Percentiles rank a stretch among this genome's conserved stretches.
These are phyloP conservation scores for Naganishia liquefaciens DNA, from an alignment of 1,284 basidiomycete species.

Conservation along the genomic window DNA sequence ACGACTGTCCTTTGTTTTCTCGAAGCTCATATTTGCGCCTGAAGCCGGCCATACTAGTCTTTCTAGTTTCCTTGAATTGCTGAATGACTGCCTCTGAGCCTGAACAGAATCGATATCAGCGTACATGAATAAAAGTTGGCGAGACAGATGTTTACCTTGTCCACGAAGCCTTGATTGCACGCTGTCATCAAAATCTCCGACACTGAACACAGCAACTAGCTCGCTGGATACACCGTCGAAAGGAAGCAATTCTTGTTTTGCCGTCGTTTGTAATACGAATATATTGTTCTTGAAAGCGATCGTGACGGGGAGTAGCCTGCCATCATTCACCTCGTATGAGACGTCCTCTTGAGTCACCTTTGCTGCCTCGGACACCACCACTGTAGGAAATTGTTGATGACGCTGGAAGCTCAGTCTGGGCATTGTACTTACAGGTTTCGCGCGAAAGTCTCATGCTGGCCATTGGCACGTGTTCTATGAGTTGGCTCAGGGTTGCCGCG, in stretches of 20 bases:
- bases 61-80: conserved; percentile 21
- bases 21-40: conserved; percentile 17
- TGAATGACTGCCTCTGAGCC: conserved; percentile 24
- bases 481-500: conserved; percentile 21
- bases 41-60: background rate
- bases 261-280: conserved; percentile 22
- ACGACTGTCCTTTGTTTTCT: conserved; percentile 22
- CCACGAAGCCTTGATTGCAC: conserved; percentile 24
- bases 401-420: background rate
- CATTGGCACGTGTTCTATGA: conserved; percentile 25
- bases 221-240: conserved; percentile 28
- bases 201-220: conserved; percentile 23
- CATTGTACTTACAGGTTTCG: conserved; percentile 14
- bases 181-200: conserved; percentile 18
- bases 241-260: conserved; percentile 30
- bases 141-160: conserved; percentile 1
- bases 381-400: background rate
- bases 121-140: background rate
- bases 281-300: conserved; percentile 20
- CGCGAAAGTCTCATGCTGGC: conserved; percentile 14
- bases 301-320: conserved; percentile 20
- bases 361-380: conserved; percentile 26
- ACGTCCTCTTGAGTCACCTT: conserved; percentile 23
- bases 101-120: background rate
- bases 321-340: conserved; percentile 30